Evolutionary conservation across 202 grass and related monocot genomes (phyloP), one percentile per base, ranked within the genome.

Genomic region (Sporobolus alterniflorus): DNA sequence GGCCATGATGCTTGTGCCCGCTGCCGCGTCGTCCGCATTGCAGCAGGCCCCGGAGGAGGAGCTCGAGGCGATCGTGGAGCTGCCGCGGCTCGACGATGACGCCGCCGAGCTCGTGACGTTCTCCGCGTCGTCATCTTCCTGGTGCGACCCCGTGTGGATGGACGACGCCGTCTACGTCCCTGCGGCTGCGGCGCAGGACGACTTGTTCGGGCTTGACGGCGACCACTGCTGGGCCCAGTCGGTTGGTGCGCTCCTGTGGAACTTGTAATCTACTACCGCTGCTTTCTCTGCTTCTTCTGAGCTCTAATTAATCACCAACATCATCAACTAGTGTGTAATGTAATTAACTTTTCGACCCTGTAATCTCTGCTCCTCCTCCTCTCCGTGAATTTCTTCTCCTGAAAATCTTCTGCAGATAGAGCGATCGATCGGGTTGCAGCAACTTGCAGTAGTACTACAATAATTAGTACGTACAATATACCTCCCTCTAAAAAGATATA

Each of bases 61-160:
- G 57, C 72, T 85, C 7, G 88, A 89, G 33, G 71, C 71, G 30
- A 89, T 89, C 82, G 67, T 89, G 18, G 65, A 72, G 77, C 65
- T 85, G 22, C 88, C 88, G 13, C 77, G 65, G 64, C 82, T 89
- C 22, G 88, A 89, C 30, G 88, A 89, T 13, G 88, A 85, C 59
- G 65, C 26, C 22, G 62, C 22, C 16, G 80, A 72, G 60, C 61
- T 79, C 31, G 51, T 84, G 24, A 5, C 32, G 29, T 64, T 85
- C 71, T 78, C 64, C 22, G 30, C 71, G 1, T 30, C 51, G 59
- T 78, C 84, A 21, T 68, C 40, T 32, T 34, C 52, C 2, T 89
- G 78, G 83, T 86, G 55, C 64, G 77, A 89, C 36, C 34, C 76
- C 3, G n/a, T 16, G n/a, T 89, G 88, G 88, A 29, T 77, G 28